These are phyloP conservation scores for Eimeria zaria DNA, from an alignment of 169 alveolate species.

Conservation along the genomic window DNA sequence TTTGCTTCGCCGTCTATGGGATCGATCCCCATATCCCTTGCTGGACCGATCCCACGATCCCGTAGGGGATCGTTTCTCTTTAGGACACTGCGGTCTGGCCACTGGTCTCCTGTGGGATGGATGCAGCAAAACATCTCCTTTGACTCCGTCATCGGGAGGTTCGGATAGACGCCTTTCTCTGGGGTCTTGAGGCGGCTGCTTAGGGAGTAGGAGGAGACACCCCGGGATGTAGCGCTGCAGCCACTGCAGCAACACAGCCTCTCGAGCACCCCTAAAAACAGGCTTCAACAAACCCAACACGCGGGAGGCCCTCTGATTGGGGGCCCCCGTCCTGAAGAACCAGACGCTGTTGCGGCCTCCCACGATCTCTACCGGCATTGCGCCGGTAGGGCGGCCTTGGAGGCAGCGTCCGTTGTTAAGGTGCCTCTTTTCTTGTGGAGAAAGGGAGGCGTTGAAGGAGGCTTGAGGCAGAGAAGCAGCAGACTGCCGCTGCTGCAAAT, in stretches of 20 bases:
- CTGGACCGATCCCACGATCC: neutral
- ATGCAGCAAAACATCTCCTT: too few relatives aligned
- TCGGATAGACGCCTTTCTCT: neutral
- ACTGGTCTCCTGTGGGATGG: neutral
- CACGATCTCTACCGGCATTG: constrained; percentile 6
- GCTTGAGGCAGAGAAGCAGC: neutral
- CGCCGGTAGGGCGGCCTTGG: neutral
- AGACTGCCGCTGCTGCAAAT: neutral
- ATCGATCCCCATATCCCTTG: constrained; percentile 2
- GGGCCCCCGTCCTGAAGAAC: neutral
- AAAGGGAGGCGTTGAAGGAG: neutral
- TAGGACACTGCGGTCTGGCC: neutral
- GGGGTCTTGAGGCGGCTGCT: neutral
- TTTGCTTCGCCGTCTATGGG: neutral
- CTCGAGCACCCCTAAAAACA: neutral
- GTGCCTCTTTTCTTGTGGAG: neutral
- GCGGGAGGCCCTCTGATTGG: constrained; percentile 9
- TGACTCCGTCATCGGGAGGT: too few relatives aligned
- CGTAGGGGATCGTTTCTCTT: neutral
- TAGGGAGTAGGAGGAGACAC: neutral
- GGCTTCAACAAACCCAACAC: neutral
- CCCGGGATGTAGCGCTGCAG: constrained; percentile 23
- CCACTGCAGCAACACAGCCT: neutral
- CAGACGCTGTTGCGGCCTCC: neutral
- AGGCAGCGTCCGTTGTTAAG: neutral